These are phyloP conservation scores for Botrytis medusae DNA, from an alignment of 2,329 filamentous ascomycete genomes.

Conservation along the genomic window DNA sequence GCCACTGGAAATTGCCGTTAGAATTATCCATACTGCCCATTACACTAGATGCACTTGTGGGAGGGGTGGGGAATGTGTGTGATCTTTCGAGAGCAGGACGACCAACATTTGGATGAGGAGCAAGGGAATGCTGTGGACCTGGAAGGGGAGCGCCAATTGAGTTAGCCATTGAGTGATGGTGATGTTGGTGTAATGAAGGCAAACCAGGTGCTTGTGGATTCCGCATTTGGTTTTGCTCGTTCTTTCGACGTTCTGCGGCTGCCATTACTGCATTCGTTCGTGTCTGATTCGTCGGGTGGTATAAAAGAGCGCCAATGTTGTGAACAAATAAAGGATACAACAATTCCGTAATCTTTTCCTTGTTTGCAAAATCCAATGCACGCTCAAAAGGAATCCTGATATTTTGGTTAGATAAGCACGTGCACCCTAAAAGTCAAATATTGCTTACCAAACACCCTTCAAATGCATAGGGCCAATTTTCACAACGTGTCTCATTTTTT, in stretches of 20 bases:
- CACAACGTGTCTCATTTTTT: slow-evolving; percentile 94
- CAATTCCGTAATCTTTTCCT: slow-evolving; percentile 97
- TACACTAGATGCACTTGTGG: slow-evolving; percentile 86
- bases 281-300: slow-evolving; percentile 86
- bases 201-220: slow-evolving; percentile 55
- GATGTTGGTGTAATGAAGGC: slow-evolving; percentile 69
- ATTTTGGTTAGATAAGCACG: slow-evolving; percentile 26
- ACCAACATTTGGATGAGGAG: slow-evolving; percentile 68
- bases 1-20: slow-evolving; percentile 78
- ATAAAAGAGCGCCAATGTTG: slow-evolving; percentile 90
- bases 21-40: slow-evolving; percentile 70
- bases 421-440: neutral
- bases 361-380: slow-evolving; percentile 97
- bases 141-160: slow-evolving; percentile 54
- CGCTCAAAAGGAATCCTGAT: slow-evolving; percentile 94
- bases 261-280: slow-evolving; percentile 85
- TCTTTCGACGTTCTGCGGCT: slow-evolving; percentile 74
- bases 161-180: slow-evolving; percentile 61
- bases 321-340: slow-evolving; percentile 96
- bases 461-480: slow-evolving; percentile 99
- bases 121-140: slow-evolving; percentile 50
- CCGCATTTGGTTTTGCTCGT: slow-evolving; percentile 66
- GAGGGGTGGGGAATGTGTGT: slow-evolving; percentile 91
- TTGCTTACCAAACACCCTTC: slow-evolving; percentile 90
- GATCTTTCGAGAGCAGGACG: slow-evolving; percentile 80